Base-by-base conservation (phyloP, 371 early-diverging fungal species). In the Synchytrium microbalum region DNA sequence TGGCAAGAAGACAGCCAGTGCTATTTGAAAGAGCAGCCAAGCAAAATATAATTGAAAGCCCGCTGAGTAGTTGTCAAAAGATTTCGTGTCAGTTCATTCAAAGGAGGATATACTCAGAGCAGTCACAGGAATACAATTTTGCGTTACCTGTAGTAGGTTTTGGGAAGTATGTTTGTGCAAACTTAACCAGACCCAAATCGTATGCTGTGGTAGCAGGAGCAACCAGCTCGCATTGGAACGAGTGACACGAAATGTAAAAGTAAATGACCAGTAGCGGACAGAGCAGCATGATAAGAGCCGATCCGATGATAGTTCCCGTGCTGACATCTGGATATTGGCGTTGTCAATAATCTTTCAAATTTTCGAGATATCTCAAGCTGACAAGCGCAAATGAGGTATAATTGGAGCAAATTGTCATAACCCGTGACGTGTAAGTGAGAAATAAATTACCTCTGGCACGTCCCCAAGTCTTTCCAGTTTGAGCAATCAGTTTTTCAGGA, bases 1-100 rank as follows among this genome's bases (percentile, higher is more conserved):
- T 23, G 91, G 91, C 30, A 89, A 67, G 64, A 75, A 74, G 10
- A 76, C 67, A 70, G 87, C 88, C 38, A 87, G 72, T n/a, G 76
- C 62, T 51, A 76, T 86, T 69, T 90, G 88, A 79, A 87, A 86
- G 54, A 66, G n/a, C 61, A 90, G 62, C 91, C 91, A 90, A 53
- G 71, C 69, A 66, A 77, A 72, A 72, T 74, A 83, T 57, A 89
- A 72, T 30, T 75, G 62, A 62, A 81, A 72, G 10, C 80, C 88
- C 59, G 67, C 74, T 71, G 57, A 3, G 32, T n/a, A 25, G 31
- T 25, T 1, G n/a, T 65, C 32, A 23, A 26, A 38, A 24, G 60
- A 33, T 14, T 31, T 27, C 27, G 62, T n/a, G n/a, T n/a, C n/a
- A n/a, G n/a, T n/a, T n/a, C n/a, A n/a, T n/a, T n/a, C n/a, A n/a